phyloP scores from a whole-genome alignment of 352 stramenopile genomes.

The Phytopythium oedochilum region DNA sequence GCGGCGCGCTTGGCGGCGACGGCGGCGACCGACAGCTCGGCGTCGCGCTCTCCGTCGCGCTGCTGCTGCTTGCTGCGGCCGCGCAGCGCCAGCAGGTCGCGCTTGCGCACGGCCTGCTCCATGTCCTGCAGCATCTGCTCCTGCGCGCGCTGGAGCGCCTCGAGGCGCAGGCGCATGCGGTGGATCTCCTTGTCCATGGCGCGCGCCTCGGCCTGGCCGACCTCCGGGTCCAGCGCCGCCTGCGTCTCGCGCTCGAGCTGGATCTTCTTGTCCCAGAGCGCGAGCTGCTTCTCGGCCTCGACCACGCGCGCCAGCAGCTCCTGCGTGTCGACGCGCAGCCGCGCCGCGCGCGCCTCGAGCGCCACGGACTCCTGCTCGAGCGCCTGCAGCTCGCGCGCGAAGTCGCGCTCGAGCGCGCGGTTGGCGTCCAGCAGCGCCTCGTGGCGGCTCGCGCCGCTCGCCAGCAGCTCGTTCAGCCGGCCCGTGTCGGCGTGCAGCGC shows the following conservation, averaged over 20 bases:
- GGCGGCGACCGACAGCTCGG: constrained; percentile 77
- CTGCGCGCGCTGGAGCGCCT: constrained; percentile 88
- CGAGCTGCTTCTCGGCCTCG: constrained; percentile 90
- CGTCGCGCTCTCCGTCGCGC: constrained; percentile 27
- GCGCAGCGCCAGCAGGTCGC: constrained; percentile 89
- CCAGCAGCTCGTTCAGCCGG: constrained; percentile 92
- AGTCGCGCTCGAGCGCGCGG: constrained; percentile 87
- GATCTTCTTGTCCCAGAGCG: constrained; percentile 97
- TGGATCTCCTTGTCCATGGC: constrained; percentile 96
- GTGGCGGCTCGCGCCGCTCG: constrained; percentile 75
- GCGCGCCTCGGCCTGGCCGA: constrained; percentile 87
- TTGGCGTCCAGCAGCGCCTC: constrained; percentile 86
- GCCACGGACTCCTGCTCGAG: constrained; percentile 75
- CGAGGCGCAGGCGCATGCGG: constrained; percentile 92
- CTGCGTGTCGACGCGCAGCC: constrained; percentile 82
- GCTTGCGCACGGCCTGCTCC: constrained; percentile 92
- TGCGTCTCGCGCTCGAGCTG: constrained; percentile 95
- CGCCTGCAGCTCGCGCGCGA: constrained; percentile 89
- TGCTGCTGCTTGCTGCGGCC: constrained; percentile 84
- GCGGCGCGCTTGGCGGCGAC: constrained; percentile 84
- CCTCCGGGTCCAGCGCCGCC: constrained; percentile 89
- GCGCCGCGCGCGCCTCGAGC: constrained; percentile 68
- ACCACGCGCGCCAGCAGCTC: constrained; percentile 88
- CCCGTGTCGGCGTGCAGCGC: constrained; percentile 91
- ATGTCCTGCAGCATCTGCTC: constrained; percentile 94